Conservation (phyloP, 768 basidiomycete genomes). For the Albatrellus ellisii region DNA sequence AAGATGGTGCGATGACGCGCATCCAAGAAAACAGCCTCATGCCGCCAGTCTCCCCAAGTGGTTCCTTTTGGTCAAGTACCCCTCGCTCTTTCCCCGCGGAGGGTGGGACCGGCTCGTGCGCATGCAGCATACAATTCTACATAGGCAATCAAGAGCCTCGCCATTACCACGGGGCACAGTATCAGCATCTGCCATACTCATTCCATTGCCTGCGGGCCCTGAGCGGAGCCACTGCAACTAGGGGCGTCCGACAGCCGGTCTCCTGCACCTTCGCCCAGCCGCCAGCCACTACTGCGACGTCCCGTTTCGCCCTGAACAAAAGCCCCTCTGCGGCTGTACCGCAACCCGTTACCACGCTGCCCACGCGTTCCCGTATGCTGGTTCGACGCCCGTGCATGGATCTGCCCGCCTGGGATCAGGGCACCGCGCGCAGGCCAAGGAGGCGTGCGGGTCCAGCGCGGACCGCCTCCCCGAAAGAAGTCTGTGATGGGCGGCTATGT, state of each 20-base stretch:
- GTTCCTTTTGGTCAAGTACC: too few species aligned
- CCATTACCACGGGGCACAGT: constrained; percentile 3
- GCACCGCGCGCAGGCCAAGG: background rate
- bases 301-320: background rate
- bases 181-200: constrained; percentile 2
- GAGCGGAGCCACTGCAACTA: constrained; percentile 4
- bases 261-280: background rate
- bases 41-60: too few species aligned
- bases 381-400: background rate
- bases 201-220: constrained; percentile 7
- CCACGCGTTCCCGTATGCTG: background rate
- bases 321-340: background rate
- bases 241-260: background rate
- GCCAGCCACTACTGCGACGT: background rate
- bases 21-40: too few species aligned
- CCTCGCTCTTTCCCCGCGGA: too few species aligned
- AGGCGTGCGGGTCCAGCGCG: background rate
- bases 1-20: too few species aligned
- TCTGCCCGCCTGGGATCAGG: background rate
- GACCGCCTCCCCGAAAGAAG: constrained; percentile 1
- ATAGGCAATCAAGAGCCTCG: constrained; percentile 10
- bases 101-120: too few species aligned
- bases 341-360: background rate
- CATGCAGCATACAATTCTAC: too few species aligned
- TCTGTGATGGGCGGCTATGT: constrained; percentile 4